Conservation (phyloP, 2,329 filamentous ascomycete genomes). For the Aspergillus awamori region DNA sequence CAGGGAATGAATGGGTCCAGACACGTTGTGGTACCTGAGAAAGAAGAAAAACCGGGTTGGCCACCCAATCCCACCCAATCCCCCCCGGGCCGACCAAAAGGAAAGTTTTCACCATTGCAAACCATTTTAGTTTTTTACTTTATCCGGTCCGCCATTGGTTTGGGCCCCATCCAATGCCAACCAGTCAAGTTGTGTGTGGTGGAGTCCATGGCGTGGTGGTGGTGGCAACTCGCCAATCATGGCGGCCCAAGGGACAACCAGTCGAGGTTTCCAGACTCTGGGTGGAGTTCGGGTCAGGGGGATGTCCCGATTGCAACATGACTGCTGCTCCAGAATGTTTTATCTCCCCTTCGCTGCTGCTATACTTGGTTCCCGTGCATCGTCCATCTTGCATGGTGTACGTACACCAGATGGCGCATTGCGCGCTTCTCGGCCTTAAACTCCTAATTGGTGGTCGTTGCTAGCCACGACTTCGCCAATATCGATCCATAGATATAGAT, state of each 20-base stretch:
- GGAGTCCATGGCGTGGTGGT: background rate
- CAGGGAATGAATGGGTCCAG: background rate
- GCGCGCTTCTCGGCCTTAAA: background rate
- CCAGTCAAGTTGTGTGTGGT: background rate
- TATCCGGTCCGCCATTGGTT: background rate
- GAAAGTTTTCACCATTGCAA: background rate
- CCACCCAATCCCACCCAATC: background rate
- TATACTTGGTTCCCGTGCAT: no score
- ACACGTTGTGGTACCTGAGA: background rate
- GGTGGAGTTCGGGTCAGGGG: slow-evolving; percentile 2
- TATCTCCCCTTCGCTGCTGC: no score
- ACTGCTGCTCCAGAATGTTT: no score
- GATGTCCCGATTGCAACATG: background rate
- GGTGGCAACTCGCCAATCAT: slow-evolving; percentile 2
- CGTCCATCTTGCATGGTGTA: background rate
- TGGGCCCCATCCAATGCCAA: background rate
- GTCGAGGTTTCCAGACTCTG: background rate
- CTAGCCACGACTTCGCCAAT: background rate
- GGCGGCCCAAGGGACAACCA: background rate
- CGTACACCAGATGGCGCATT: background rate
- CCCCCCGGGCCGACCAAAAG: background rate
- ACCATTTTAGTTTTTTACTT: background rate
- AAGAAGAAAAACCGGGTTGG: background rate
- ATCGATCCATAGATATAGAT: background rate
- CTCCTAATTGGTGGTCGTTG: background rate